Conservation (phyloP, 805 yeast species). For the Cyberlindnera maritima region DNA sequence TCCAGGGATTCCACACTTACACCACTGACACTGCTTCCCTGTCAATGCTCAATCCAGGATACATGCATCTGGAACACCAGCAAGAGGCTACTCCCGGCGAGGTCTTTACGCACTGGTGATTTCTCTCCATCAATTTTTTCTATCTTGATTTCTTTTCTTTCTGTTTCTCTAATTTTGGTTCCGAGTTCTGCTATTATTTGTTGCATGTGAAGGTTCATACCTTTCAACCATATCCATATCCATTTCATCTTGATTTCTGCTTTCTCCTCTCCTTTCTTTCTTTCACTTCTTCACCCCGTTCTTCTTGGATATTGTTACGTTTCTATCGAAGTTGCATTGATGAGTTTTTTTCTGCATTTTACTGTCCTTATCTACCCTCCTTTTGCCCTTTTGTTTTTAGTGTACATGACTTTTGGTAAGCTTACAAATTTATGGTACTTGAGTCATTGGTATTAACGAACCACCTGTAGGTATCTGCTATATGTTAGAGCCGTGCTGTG, state of each 20-base stretch:
- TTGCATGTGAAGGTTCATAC: slow-evolving; percentile 1
- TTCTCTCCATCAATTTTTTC: background rate
- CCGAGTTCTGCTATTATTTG: slow-evolving; percentile 1
- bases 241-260: background rate
- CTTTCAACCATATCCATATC: background rate
- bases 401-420: background rate
- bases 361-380: background rate
- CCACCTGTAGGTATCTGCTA: too few species aligned
- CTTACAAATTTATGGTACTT: background rate
- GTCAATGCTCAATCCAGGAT: slow-evolving; percentile 21
- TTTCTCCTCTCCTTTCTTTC: background rate
- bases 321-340: slow-evolving; percentile 5
- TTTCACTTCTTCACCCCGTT: background rate
- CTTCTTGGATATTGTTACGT: background rate
- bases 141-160: background rate
- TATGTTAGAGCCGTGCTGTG: too few species aligned
- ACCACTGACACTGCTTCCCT: slow-evolving; percentile 10
- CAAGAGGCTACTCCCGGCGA: slow-evolving; percentile 14
- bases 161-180: background rate
- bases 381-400: background rate
- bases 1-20: slow-evolving; percentile 17
- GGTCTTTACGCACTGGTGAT: slow-evolving; percentile 21
- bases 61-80: slow-evolving; percentile 18
- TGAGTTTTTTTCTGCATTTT: slow-evolving; percentile 3
- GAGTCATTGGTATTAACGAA: background rate